phyloP scores from a whole-genome alignment of 257 asterid genomes.

The Fraxinus quadrangulata region DNA sequence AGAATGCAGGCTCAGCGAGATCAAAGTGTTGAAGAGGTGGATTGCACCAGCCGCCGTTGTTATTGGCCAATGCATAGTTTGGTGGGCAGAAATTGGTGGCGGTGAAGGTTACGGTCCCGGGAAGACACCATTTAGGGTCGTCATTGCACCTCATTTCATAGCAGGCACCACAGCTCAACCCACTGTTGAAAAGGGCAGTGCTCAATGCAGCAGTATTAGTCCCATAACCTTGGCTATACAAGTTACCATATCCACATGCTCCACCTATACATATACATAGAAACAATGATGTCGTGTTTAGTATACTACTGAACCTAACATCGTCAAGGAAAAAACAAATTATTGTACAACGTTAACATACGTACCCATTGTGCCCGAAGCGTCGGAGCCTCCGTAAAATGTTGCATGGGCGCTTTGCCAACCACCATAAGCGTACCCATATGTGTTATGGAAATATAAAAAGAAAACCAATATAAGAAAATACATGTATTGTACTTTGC shows the following conservation, averaged over 20 bases:
- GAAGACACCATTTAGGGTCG: not conserved
- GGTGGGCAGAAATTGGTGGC: not conserved
- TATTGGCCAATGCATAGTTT: not conserved
- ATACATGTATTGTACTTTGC: constrained; percentile 5
- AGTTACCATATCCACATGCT: no score
- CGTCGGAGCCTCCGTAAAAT: constrained; percentile 68
- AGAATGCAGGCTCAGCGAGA: constrained; percentile 50
- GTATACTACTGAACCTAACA: not conserved
- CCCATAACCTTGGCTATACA: no score
- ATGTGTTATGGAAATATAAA: constrained; percentile 17
- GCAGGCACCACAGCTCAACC: constrained; percentile 63
- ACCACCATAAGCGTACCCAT: constrained; percentile 24
- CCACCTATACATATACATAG: no score
- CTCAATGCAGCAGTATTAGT: no score
- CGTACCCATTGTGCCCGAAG: constrained; percentile 67
- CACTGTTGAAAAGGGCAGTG: constrained; percentile 41
- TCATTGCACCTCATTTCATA: constrained; percentile 12
- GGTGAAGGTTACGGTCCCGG: not conserved
- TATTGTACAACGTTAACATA: not conserved
- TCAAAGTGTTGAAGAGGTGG: not conserved
- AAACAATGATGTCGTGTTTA: not conserved
- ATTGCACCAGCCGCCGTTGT: not conserved
- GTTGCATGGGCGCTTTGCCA: constrained; percentile 64
- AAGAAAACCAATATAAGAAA: constrained; percentile 11
- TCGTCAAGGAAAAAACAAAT: not conserved